These are phyloP conservation scores for Cutaneotrichosporon mucoides DNA, from an alignment of 1,284 basidiomycete species.

Conservation along the genomic window DNA sequence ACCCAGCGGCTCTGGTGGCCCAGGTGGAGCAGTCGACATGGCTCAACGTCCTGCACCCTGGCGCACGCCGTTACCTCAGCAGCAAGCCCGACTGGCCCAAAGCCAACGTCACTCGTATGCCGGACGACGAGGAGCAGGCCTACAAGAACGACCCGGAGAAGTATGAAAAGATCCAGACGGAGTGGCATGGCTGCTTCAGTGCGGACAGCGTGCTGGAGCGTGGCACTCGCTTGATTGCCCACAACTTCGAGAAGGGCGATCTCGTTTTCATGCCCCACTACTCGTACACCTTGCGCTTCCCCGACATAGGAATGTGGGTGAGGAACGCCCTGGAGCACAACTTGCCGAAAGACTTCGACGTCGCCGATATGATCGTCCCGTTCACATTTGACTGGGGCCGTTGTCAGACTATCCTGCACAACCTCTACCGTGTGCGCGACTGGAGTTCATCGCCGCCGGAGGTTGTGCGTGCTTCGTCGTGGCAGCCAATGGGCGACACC, in stretches of 20 bases:
- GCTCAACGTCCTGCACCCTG: conserved; percentile 33
- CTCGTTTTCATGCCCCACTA: conserved; percentile 45
- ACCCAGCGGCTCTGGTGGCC: conserved; percentile 20
- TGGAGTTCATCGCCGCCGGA: conserved; percentile 1
- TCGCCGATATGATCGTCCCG: conserved; percentile 37
- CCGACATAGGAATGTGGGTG: conserved; percentile 18
- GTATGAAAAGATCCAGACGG: conserved; percentile 21
- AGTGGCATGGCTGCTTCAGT: conserved; percentile 28
- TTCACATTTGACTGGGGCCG: conserved; percentile 48
- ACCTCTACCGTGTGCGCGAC: conserved; percentile 19
- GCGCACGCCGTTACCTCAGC: conserved; percentile 26
- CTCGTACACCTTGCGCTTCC: conserved; percentile 17
- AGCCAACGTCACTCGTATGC: conserved; percentile 26
- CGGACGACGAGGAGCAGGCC: conserved; percentile 18
- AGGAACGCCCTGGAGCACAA: conserved; percentile 22
- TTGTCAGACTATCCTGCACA: conserved; percentile 24
- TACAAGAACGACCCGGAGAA: conserved; percentile 12
- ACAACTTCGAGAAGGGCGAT: conserved; percentile 27
- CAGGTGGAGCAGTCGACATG: conserved; percentile 26
- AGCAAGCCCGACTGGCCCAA: conserved; percentile 17
- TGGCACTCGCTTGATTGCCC: conserved; percentile 20
- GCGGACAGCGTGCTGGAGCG: conserved; percentile 33
- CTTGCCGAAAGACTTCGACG: conserved; percentile 14
- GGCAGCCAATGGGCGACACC: conserved; percentile 35
- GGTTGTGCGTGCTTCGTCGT: conserved; percentile 14